Evolutionary conservation across 139 green algal genomes (phyloP).

Genomic region (Micractinium sp.): DNA sequence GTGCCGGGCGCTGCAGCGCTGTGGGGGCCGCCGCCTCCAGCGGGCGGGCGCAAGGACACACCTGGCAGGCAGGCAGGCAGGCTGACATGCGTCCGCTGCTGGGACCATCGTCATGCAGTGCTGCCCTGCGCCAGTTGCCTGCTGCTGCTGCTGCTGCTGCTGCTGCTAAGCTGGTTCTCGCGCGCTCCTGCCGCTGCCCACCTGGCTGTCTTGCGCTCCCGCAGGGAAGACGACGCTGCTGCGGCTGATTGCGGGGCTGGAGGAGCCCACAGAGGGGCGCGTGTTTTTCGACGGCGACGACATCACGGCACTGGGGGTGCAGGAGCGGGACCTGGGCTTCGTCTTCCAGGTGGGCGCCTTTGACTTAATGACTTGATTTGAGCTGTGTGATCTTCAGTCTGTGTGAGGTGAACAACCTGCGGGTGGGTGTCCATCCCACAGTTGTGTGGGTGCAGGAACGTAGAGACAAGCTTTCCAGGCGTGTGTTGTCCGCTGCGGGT

Average conservation of each 20-base stretch:
- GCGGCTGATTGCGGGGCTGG: constrained; percentile 84
- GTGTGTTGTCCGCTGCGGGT: no score
- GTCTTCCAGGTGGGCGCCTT: constrained; percentile 81
- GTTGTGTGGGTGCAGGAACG: no score
- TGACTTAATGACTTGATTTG: no score
- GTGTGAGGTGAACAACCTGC: neutral
- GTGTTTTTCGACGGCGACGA: constrained; percentile 83
- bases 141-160: no score
- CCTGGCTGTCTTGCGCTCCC: neutral
- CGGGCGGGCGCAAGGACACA: no score
- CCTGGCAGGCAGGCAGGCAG: no score
- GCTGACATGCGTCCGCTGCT: neutral
- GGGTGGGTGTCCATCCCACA: no score
- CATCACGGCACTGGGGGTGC: constrained; percentile 51
- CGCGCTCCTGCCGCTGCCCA: neutral
- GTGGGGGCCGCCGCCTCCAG: no score
- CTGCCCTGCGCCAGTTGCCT: neutral
- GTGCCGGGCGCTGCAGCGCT: no score
- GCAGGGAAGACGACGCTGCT: constrained; percentile 86
- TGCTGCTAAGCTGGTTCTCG: neutral
- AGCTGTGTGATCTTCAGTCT: no score
- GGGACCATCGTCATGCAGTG: neutral
- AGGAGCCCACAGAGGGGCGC: constrained; percentile 66
- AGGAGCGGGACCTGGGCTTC: constrained; percentile 77
- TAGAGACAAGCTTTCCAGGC: no score